Conservation (phyloP, 1,139 yeast species). For the Pneumocystis sp. region DNA sequence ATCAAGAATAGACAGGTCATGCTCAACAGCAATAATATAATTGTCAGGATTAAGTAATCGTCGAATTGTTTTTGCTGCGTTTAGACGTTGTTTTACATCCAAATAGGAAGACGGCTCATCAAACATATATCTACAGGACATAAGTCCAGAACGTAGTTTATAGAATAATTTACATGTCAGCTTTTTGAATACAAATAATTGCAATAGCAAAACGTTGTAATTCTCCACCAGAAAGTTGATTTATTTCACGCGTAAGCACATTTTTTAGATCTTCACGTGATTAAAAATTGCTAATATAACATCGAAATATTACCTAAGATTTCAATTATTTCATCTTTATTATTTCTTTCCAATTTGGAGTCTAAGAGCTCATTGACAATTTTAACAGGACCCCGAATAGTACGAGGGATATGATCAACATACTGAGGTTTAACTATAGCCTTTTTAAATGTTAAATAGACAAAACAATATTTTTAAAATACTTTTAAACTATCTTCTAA, state of each 20-base stretch:
- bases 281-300: conserved; percentile 47
- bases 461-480: neutral
- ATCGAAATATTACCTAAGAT: conserved; percentile 15
- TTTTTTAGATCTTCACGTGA: conserved; percentile 56
- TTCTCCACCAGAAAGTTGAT: conserved; percentile 92
- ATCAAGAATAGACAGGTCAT: conserved; percentile 92
- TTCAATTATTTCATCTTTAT: conserved; percentile 23
- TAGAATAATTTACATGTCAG: conserved; percentile 40
- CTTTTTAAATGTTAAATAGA: conserved; percentile 25
- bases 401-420: conserved; percentile 92
- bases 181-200: conserved; percentile 87
- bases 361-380: conserved; percentile 74
- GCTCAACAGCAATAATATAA: conserved; percentile 87
- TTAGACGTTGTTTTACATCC: conserved; percentile 96
- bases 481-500: conserved; percentile 63
- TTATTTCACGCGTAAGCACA: conserved; percentile 71
- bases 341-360: conserved; percentile 27
- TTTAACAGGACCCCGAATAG: conserved; percentile 77
- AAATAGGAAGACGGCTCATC: conserved; percentile 97
- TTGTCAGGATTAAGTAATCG: conserved; percentile 60
- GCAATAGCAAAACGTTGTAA: conserved; percentile 96
- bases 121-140: conserved; percentile 52
- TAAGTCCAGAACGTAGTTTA: neutral
- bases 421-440: conserved; percentile 96
- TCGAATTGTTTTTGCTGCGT: conserved; percentile 90